A percentile compares a stretch with the other conserved stretches of the same genome.
phyloP scores from a whole-genome alignment of 192 early-diverging fungal genomes.

The Entrophospora sp. region DNA sequence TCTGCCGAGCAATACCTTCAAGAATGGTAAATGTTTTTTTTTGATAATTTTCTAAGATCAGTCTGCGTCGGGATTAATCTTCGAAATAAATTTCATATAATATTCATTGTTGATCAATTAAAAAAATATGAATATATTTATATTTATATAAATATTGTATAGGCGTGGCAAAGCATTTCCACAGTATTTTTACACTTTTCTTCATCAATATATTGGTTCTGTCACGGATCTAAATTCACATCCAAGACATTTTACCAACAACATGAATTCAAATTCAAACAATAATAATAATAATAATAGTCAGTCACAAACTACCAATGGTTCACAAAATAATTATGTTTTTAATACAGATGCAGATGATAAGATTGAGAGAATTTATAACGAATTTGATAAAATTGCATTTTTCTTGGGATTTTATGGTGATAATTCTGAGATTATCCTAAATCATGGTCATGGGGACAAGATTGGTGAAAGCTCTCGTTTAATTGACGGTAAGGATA shows the following conservation, averaged over 20 bases:
- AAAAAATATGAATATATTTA: too few species aligned
- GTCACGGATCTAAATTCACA: slow-evolving; percentile 42
- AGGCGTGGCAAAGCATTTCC: slow-evolving; percentile 73
- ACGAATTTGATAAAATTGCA: slow-evolving; percentile 66
- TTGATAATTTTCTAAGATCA: neutral
- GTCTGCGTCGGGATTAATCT: neutral
- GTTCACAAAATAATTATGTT: slow-evolving; percentile 17
- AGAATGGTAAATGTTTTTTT: slow-evolving; percentile 45
- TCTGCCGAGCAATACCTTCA: slow-evolving; percentile 69
- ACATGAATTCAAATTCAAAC: too few species aligned
- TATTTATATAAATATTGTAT: too few species aligned
- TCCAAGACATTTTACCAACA: slow-evolving; percentile 3
- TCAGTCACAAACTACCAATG: neutral
- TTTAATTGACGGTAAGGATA: neutral
- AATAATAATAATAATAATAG: slow-evolving; percentile 14
- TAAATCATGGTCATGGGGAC: neutral
- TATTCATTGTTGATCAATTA: too few species aligned
- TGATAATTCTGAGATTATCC: slow-evolving; percentile 12
- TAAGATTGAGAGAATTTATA: slow-evolving; percentile 65
- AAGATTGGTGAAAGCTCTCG: slow-evolving; percentile 16
- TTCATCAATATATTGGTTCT: slow-evolving; percentile 62
- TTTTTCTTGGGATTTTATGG: slow-evolving; percentile 39
- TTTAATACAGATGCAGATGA: slow-evolving; percentile 55
- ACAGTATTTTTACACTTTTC: slow-evolving; percentile 60
- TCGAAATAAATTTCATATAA: too few species aligned